Evolutionary conservation across 176 grass and related monocot species (phyloP).

Genomic region (Secale cereale): DNA sequence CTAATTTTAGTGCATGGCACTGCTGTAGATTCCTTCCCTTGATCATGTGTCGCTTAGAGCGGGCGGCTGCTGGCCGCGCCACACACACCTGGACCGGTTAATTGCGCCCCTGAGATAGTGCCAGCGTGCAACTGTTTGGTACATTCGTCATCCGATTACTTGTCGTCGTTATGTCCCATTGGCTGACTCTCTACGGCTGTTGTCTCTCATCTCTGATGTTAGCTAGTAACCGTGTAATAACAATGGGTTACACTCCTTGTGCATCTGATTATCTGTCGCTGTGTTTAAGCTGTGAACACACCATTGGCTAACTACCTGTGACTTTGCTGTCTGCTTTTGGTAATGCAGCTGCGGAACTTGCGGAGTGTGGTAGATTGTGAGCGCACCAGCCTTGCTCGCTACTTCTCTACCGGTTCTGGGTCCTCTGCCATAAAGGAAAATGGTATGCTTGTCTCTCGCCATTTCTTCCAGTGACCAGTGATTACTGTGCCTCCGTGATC

Average conservation of each 20-base stretch:
- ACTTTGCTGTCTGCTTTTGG: not conserved
- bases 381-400: constrained; percentile 35
- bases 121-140: not conserved
- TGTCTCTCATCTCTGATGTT: no score
- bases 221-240: not conserved
- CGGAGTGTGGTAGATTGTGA: constrained; percentile 44
- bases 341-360: constrained; percentile 68
- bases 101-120: not conserved
- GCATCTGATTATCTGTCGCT: not conserved
- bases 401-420: constrained; percentile 53
- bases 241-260: not conserved
- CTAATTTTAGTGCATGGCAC: not conserved
- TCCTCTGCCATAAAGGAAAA: constrained; percentile 33
- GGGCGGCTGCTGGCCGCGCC: not conserved
- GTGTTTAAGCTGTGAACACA: not conserved
- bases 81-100: not conserved
- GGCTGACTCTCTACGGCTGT: not conserved
- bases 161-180: not conserved
- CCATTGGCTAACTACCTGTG: not conserved
- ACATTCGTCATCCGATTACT: not conserved
- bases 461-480: not conserved
- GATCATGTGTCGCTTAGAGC: not conserved
- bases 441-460: constrained; percentile 10
- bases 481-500: not conserved
- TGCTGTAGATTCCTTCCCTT: not conserved